phyloP scores from a whole-genome alignment of 2,329 filamentous ascomycete species.

The Esteya vermicola region DNA sequence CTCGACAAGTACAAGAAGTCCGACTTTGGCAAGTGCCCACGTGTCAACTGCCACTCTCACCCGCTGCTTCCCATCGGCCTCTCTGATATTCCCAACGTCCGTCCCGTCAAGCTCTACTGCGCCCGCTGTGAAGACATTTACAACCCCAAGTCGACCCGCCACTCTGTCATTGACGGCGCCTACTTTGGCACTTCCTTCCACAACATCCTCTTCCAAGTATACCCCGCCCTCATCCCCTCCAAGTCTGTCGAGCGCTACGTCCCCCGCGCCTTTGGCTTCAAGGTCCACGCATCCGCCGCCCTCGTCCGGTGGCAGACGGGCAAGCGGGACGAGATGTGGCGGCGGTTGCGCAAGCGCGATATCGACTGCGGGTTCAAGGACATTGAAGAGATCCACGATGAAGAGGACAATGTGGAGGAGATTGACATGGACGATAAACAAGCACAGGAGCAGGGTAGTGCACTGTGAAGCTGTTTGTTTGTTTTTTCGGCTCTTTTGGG shows the following conservation, averaged over 20 bases:
- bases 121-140: slow-evolving; percentile 95
- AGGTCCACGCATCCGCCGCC: slow-evolving; percentile 79
- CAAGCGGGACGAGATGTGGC: slow-evolving; percentile 69
- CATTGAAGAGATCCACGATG: slow-evolving; percentile 43
- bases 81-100: slow-evolving; percentile 73
- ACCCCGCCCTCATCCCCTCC: slow-evolving; percentile 72
- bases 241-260: slow-evolving; percentile 81
- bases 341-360: slow-evolving; percentile 53
- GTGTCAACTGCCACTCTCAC: slow-evolving; percentile 87
- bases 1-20: slow-evolving; percentile 98
- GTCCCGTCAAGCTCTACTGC: slow-evolving; percentile 94
- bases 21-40: slow-evolving; percentile 95
- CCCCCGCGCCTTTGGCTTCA: slow-evolving; percentile 84
- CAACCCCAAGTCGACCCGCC: slow-evolving; percentile 94
- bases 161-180: slow-evolving; percentile 88
- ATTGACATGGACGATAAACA: slow-evolving; percentile 2
- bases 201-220: slow-evolving; percentile 98
- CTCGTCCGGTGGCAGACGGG: slow-evolving; percentile 83
- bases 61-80: slow-evolving; percentile 90
- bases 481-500: no score
- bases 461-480: not conserved
- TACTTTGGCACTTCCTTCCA: slow-evolving; percentile 98
- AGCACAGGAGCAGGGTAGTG: no score
- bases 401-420: slow-evolving; percentile 40
- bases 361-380: slow-evolving; percentile 73